phyloP scores from a whole-genome alignment of 2,329 filamentous ascomycete species.

The Davidsoniella eucalypti region DNA sequence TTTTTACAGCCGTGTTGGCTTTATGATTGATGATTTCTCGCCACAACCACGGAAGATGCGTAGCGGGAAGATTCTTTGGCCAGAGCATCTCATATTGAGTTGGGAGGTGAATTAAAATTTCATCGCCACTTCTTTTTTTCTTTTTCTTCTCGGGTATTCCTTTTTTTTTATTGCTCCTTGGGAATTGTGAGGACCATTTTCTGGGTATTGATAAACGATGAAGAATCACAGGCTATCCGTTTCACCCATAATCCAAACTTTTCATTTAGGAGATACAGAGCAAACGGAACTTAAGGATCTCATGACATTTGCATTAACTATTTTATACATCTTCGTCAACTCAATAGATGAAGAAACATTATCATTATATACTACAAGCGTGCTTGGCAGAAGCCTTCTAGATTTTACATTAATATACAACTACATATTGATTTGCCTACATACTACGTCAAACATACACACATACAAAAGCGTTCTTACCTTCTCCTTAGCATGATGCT shows the following conservation, averaged over 20 bases:
- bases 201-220: not conserved
- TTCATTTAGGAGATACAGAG: not conserved
- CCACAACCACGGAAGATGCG: conserved; percentile 36
- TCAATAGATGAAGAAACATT: no score
- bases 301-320: not conserved
- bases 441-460: no score
- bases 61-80: conserved; percentile 33
- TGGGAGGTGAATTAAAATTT: conserved; percentile 18
- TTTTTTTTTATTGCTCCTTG: not conserved
- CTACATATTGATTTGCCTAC: no score
- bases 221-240: not conserved
- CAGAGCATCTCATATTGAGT: conserved; percentile 46
- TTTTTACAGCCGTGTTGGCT: conserved; percentile 48
- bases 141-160: not conserved
- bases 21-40: conserved; percentile 36
- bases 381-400: no score
- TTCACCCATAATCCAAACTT: not conserved
- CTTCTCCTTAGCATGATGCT: no score
- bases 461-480: no score
- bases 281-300: not conserved
- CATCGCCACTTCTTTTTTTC: not conserved
- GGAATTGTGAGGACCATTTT: not conserved
- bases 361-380: no score
- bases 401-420: no score
- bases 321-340: no score